A percentile compares a stretch with the other conserved stretches of the same genome.
Conservation (phyloP, 495 filamentous ascomycete species). For the Penicillium alfredii region DNA sequence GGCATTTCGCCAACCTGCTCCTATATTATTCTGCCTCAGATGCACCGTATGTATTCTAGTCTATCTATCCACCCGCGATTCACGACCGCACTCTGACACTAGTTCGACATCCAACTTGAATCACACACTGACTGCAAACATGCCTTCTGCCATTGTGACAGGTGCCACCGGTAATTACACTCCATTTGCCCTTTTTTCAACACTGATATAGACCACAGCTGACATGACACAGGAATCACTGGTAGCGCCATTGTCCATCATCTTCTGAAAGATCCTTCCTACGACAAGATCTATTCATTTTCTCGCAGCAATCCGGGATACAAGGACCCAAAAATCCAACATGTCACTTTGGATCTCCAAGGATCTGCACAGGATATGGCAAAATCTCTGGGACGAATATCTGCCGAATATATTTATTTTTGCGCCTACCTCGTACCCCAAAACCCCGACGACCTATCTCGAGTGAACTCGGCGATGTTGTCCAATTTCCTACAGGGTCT, state of each 20-base stretch:
- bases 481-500: slow-evolving; percentile 47
- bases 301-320: slow-evolving; percentile 39
- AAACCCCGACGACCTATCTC: slow-evolving; percentile 36
- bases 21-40: no score
- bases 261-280: slow-evolving; percentile 34
- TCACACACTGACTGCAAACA: no score
- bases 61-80: no score
- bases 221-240: slow-evolving; percentile 33
- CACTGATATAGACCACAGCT: not conserved
- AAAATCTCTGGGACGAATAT: slow-evolving; percentile 31
- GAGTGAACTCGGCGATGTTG: slow-evolving; percentile 43
- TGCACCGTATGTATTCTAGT: no score
- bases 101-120: no score
- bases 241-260: slow-evolving; percentile 42
- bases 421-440: slow-evolving; percentile 42
- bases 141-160: slow-evolving; percentile 36
- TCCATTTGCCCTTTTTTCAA: not conserved
- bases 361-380: slow-evolving; percentile 36
- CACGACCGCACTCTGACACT: no score
- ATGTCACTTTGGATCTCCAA: slow-evolving; percentile 42
- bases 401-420: slow-evolving; percentile 45
- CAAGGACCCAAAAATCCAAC: slow-evolving; percentile 36
- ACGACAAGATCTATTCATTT: slow-evolving; percentile 38
- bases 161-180: slow-evolving; percentile 34
- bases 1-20: no score